Conservation (phyloP, 2,329 filamentous ascomycete genomes). For the Cryphonectria nitschkei region DNA sequence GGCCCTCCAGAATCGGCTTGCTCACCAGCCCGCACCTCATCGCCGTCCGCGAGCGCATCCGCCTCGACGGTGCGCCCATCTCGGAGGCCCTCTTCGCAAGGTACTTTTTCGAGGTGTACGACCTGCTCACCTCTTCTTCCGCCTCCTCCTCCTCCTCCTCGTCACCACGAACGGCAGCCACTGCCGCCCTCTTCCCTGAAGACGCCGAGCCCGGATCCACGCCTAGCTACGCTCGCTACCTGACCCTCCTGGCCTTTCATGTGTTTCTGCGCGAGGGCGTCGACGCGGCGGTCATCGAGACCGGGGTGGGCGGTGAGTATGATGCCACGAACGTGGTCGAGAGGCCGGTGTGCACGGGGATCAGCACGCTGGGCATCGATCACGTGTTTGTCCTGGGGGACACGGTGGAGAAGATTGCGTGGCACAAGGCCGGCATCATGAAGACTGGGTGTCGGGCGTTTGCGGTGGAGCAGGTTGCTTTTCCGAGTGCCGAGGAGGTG, state of each 20-base stretch:
- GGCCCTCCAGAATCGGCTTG: slow-evolving; percentile 58
- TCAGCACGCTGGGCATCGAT: slow-evolving; percentile 71
- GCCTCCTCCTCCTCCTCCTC: slow-evolving; percentile 19
- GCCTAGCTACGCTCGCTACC: slow-evolving; percentile 59
- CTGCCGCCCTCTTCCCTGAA: slow-evolving; percentile 38
- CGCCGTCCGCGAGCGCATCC: slow-evolving; percentile 68
- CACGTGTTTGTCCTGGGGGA: slow-evolving; percentile 66
- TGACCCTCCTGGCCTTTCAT: slow-evolving; percentile 70
- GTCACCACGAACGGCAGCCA: slow-evolving; percentile 16
- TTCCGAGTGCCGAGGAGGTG: slow-evolving; percentile 52
- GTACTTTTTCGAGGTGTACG: slow-evolving; percentile 72
- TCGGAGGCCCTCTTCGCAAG: slow-evolving; percentile 61
- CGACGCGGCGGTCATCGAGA: slow-evolving; percentile 67
- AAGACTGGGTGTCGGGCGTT: slow-evolving; percentile 63
- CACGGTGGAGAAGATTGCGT: slow-evolving; percentile 68
- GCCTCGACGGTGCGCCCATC: slow-evolving; percentile 62
- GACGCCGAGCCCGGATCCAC: slow-evolving; percentile 43
- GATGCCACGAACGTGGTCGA: slow-evolving; percentile 71
- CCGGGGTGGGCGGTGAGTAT: slow-evolving; percentile 68
- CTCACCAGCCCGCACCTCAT: slow-evolving; percentile 73
- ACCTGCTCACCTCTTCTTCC: slow-evolving; percentile 47
- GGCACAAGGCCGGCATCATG: slow-evolving; percentile 76
- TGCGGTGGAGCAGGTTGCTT: slow-evolving; percentile 52
- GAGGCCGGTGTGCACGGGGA: slow-evolving; percentile 60
- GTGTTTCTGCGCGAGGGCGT: slow-evolving; percentile 67